phyloP scores from a whole-genome alignment of 441 rosid genomes.

The Corymbia calophylla region DNA sequence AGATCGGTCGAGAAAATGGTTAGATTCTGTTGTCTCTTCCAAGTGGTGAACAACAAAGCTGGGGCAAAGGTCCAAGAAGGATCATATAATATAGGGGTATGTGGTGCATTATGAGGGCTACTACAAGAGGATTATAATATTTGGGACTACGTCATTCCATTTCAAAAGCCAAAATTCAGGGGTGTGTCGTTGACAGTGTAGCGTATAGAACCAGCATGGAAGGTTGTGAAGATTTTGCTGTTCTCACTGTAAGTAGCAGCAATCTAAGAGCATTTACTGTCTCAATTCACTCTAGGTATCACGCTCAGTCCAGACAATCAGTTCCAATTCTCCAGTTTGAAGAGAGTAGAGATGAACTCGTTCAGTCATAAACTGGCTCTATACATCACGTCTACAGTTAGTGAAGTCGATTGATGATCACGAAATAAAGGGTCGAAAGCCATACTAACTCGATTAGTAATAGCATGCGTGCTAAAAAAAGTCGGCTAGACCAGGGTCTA shows the following conservation, averaged over 20 bases:
- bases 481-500: background rate
- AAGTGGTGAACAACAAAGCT: background rate
- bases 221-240: background rate
- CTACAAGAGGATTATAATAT: background rate
- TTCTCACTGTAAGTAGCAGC: background rate
- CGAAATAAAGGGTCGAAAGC: background rate
- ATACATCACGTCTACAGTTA: background rate
- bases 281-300: background rate
- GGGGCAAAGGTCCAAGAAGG: background rate
- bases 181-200: constrained; percentile 11
- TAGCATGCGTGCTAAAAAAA: background rate
- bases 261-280: background rate
- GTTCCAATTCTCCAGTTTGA: background rate
- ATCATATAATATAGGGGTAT: background rate
- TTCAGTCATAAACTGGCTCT: background rate
- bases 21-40: background rate
- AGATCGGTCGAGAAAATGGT: background rate
- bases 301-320: background rate
- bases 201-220: background rate
- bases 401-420: background rate
- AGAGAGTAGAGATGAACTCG: background rate
- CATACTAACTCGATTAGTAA: background rate
- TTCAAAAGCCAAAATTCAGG: constrained; percentile 27
- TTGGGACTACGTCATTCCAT: constrained; percentile 14
- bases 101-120: background rate